Percentiles rank a stretch among this genome's conserved stretches.
Conservation (phyloP, 73 alveolate genomes). For the Paramecium biaurelia region DNA sequence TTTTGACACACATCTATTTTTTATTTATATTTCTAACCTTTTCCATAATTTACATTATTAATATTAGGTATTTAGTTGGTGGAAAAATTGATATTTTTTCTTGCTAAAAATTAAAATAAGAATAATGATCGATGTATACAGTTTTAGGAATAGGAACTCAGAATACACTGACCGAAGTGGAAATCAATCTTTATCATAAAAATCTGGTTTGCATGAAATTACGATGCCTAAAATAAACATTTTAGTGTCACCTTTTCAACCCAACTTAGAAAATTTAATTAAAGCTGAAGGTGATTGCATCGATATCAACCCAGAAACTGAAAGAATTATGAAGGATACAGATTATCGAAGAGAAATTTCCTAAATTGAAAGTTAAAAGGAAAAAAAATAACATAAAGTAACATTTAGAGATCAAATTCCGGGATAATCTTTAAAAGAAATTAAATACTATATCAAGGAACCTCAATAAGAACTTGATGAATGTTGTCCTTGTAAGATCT, state of each 20-base stretch:
- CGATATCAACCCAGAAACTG: background rate
- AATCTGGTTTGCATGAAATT: background rate
- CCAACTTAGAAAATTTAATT: background rate
- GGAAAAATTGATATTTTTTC: background rate
- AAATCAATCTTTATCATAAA: background rate
- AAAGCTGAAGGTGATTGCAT: background rate
- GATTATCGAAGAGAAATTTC: background rate
- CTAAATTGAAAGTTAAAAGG: background rate
- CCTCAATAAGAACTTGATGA: background rate
- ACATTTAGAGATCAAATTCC: background rate
- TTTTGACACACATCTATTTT: no score
- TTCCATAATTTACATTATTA: background rate
- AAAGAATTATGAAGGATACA: background rate
- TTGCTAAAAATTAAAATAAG: background rate
- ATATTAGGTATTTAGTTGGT: background rate
- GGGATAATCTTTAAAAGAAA: background rate
- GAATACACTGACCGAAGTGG: background rate
- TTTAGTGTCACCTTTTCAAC: background rate
- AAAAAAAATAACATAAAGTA: background rate
- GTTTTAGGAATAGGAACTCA: background rate
- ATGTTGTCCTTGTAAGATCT: slow-evolving; percentile 4
- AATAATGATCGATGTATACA: background rate
- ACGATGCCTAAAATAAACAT: background rate
- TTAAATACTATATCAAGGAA: background rate
- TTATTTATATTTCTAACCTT: background rate